Evolutionary conservation across 371 early-diverging fungal genomes (phyloP), one percentile per base, ranked within the genome.

Genomic region (Mortierella sp.): DNA sequence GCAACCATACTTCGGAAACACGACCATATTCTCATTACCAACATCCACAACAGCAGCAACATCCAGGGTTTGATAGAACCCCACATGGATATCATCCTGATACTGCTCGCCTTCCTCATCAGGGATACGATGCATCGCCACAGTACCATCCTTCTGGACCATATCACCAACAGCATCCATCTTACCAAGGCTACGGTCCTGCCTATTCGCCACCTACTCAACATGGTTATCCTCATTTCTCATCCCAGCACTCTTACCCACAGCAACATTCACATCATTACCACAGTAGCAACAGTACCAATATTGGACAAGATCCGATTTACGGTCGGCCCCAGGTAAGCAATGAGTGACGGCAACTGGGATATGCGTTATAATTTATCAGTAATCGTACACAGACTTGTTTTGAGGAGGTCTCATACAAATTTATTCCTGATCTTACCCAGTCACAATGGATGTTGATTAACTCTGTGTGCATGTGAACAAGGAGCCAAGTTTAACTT

Each of bases 291-390:
- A 59, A 65, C 57, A 79, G 80, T 28, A 48, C 65, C 13, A 74
- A 80, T 36, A 68, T 71, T 50, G 75, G 75, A 48, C 65, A 58
- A 32, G 80, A 80, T 5, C 50, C 73, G 7, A 52, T 21, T 9
- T 64, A 63, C 38, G 45, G 79, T 21, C 72, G 62, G 0, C 36
- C 65, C 10, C 80, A 80, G 80, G 80, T 80, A 80, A 65, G 24
- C 36, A 28, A 28, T 7, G 32, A 22, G 9, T 52, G 52, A 52
- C 5, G 19, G 43, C 15, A 15, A 43, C 43, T 43, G 1, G 3
- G 15, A 13, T 15, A 43, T 43, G 43, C 3, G 43, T 43, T 43
- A 43, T 43, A 43, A 4, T 43, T 9, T 15, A 10, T 43, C 43
- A 9, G 10, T 43, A 43, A 43, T 2, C 43, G 33, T 43, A 15